Evolutionary conservation across 2,329 filamentous ascomycete genomes (phyloP).

Genomic region (Aspergillus thermomutatus): DNA sequence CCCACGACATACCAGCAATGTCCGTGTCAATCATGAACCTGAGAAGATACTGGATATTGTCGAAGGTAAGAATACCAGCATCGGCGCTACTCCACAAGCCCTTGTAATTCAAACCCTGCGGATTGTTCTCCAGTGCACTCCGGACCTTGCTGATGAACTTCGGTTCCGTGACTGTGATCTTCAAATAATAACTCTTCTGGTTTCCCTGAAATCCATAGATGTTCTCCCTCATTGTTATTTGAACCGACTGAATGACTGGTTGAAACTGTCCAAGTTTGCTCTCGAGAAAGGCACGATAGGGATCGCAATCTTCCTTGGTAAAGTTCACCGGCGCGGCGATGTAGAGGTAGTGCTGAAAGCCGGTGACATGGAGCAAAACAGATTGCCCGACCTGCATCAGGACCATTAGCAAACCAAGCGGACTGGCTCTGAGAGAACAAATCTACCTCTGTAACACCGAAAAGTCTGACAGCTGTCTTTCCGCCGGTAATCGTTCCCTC

Average conservation of each 20-base stretch:
- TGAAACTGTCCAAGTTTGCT: slow-evolving; percentile 70
- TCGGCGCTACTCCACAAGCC: slow-evolving; percentile 74
- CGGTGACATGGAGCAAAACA: slow-evolving; percentile 88
- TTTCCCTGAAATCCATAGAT: slow-evolving; percentile 95
- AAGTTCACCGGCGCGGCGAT: slow-evolving; percentile 84
- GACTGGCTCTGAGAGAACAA: slow-evolving; percentile 22
- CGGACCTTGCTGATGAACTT: slow-evolving; percentile 77
- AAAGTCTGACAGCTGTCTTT: slow-evolving; percentile 78
- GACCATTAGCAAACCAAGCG: slow-evolving; percentile 9
- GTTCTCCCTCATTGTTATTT: slow-evolving; percentile 81
- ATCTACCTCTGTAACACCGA: slow-evolving; percentile 77
- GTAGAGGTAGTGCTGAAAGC: slow-evolving; percentile 95
- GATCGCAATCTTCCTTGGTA: slow-evolving; percentile 69
- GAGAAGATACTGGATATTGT: slow-evolving; percentile 91
- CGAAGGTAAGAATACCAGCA: slow-evolving; percentile 80
- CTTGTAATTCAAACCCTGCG: slow-evolving; percentile 74
- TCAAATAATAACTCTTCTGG: slow-evolving; percentile 84
- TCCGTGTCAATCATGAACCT: slow-evolving; percentile 98
- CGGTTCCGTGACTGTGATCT: slow-evolving; percentile 87
- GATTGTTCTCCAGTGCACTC: slow-evolving; percentile 66
- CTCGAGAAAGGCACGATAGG: slow-evolving; percentile 79
- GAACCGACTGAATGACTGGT: slow-evolving; percentile 73
- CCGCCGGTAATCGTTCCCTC: slow-evolving; percentile 80
- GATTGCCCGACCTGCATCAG: slow-evolving; percentile 67
- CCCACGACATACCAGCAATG: slow-evolving; percentile 96